These are phyloP conservation scores for Amphibolis antarctica DNA, from an alignment of 106 monocot species.

Conservation along the genomic window DNA sequence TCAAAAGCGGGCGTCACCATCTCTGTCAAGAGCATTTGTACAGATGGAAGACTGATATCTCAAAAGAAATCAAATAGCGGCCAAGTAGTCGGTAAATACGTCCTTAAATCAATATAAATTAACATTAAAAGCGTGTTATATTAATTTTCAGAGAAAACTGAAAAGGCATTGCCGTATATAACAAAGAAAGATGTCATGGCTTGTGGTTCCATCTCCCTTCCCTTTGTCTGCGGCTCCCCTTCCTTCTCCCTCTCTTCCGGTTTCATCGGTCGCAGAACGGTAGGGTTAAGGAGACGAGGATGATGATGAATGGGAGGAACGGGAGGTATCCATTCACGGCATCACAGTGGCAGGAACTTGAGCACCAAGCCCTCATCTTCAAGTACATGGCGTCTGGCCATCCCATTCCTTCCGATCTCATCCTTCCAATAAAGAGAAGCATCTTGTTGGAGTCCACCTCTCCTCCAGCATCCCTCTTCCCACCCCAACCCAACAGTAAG, in stretches of 20 bases:
- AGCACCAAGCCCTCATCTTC: slow-evolving; percentile 91
- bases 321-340: slow-evolving; percentile 67
- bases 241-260: slow-evolving; percentile 1
- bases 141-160: not conserved
- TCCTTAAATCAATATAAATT: too few species aligned
- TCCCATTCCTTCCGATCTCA: slow-evolving; percentile 81
- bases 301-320: slow-evolving; percentile 49
- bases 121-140: slow-evolving; percentile 2
- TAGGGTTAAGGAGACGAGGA: not conserved
- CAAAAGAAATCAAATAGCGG: too few species aligned
- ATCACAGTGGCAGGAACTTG: slow-evolving; percentile 91
- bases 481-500: slow-evolving; percentile 46
- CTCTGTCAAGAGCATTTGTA: too few species aligned
- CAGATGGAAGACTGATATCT: too few species aligned
- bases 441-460: slow-evolving; percentile 38
- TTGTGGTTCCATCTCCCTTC: not conserved
- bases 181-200: not conserved
- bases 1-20: too few species aligned
- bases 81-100: not conserved
- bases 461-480: slow-evolving; percentile 24
- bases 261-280: not conserved
- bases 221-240: not conserved
- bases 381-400: slow-evolving; percentile 87
- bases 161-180: not conserved
- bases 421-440: slow-evolving; percentile 63